Conservation (phyloP, 2,329 filamentous ascomycete genomes). For the Hawksworthiomyces lignivorus region DNA sequence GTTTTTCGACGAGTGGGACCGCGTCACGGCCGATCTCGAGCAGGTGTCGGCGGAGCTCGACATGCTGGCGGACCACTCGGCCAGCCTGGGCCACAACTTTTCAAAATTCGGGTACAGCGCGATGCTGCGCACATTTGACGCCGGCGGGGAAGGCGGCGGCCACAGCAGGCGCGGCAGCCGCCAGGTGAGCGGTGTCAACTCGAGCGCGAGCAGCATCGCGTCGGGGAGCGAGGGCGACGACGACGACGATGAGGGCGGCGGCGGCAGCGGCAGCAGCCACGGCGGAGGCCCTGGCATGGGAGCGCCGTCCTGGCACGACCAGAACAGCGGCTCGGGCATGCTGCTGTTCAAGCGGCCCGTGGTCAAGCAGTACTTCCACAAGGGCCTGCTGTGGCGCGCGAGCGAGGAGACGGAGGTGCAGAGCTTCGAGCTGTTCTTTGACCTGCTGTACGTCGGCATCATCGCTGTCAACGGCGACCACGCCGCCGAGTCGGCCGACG, state of each 20-base stretch:
- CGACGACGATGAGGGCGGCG: constrained; percentile 12
- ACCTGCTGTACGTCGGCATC: constrained; percentile 57
- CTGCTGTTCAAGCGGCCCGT: constrained; percentile 52
- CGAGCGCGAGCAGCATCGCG: constrained; percentile 8
- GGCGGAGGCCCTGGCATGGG: background rate
- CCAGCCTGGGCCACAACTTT: constrained; percentile 51
- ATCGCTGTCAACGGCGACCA: constrained; percentile 57
- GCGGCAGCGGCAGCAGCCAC: constrained; percentile 7
- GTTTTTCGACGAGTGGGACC: constrained; percentile 47
- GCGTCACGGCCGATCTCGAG: constrained; percentile 45
- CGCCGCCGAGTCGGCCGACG: constrained; percentile 48
- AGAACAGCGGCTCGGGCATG: constrained; percentile 34
- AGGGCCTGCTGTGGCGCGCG: constrained; percentile 55
- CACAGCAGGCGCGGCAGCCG: too few species aligned
- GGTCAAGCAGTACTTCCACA: constrained; percentile 59
- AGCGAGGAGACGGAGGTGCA: constrained; percentile 52
- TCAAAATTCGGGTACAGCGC: constrained; percentile 56
- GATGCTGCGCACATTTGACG: constrained; percentile 39
- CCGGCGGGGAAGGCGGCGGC: constrained; percentile 25
- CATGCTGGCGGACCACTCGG: constrained; percentile 39
- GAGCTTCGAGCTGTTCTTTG: constrained; percentile 57
- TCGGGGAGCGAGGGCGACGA: constrained; percentile 11
- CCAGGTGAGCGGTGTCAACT: background rate
- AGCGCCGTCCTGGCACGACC: constrained; percentile 17
- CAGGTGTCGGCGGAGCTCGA: constrained; percentile 45